Evolutionary conservation across 768 basidiomycete species (phyloP).

Genomic region (Xerocomellus dryophilus): DNA sequence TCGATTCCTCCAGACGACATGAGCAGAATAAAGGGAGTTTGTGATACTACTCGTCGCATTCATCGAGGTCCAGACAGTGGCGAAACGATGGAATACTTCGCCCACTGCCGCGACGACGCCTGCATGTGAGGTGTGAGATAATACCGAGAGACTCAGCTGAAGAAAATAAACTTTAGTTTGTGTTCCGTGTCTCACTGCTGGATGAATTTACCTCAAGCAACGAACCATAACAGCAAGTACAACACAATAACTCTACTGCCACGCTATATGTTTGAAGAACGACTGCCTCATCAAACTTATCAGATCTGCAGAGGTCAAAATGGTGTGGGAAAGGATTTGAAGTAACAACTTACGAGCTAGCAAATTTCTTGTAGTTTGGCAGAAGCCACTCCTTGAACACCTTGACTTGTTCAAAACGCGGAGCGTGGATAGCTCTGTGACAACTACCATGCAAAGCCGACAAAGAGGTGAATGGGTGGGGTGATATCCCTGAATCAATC

Average conservation of each 20-base stretch:
- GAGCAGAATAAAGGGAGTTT: conserved; percentile 56
- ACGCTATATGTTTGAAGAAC: conserved; percentile 57
- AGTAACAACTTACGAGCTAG: conserved; percentile 42
- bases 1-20: conserved; percentile 60
- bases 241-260: conserved; percentile 57
- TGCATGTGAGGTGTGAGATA: conserved; percentile 50
- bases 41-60: conserved; percentile 55
- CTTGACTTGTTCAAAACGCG: conserved; percentile 74
- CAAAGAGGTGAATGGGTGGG: conserved; percentile 33
- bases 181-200: neutral
- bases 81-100: conserved; percentile 69
- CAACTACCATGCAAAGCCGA: conserved; percentile 43
- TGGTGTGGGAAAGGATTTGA: neutral
- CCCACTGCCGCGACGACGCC: conserved; percentile 60
- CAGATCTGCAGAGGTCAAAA: conserved; percentile 21
- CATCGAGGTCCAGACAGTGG: conserved; percentile 78
- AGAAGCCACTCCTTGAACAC: conserved; percentile 70
- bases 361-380: conserved; percentile 58
- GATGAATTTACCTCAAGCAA: conserved; percentile 55
- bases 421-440: conserved; percentile 46
- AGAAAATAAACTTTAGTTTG: conserved; percentile 6
- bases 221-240: conserved; percentile 61
- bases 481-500: conserved; percentile 32
- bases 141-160: conserved; percentile 51
- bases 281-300: conserved; percentile 31